phyloP scores from a whole-genome alignment of 805 yeast genomes.

The Saturnispora hagleri region DNA sequence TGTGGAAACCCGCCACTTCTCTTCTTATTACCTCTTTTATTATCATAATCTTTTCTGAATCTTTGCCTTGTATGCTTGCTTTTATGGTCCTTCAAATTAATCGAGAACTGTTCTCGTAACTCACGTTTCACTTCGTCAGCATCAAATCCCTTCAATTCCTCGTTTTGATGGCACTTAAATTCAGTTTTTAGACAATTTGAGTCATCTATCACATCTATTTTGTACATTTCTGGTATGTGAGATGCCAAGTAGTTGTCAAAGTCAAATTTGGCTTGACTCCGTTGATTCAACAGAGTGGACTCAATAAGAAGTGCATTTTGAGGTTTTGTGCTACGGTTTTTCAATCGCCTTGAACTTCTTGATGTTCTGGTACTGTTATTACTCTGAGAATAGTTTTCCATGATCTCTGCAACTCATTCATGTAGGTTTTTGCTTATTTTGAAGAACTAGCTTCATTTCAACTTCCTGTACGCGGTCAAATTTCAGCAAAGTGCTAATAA shows the following conservation, averaged over 20 bases:
- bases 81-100: conserved; percentile 16
- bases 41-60: background rate
- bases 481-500: background rate
- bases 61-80: background rate
- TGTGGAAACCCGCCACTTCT: background rate
- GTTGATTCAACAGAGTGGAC: conserved; percentile 1
- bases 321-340: background rate
- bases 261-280: conserved; percentile 20
- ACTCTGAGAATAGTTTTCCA: background rate
- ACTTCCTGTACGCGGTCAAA: background rate
- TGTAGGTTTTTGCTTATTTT: background rate
- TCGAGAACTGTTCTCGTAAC: conserved; percentile 8
- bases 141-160: conserved; percentile 14
- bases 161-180: conserved; percentile 11
- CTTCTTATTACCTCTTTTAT: background rate
- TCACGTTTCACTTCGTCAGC: background rate
- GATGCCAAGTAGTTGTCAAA: conserved; percentile 26
- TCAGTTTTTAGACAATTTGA: background rate
- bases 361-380: background rate
- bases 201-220: conserved; percentile 15
- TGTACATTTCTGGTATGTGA: conserved; percentile 20
- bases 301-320: background rate
- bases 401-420: background rate
- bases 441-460: background rate
- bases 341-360: background rate